phyloP scores from a whole-genome alignment of 2,329 filamentous ascomycete species.

The Aspergillus pseudoterreus region DNA sequence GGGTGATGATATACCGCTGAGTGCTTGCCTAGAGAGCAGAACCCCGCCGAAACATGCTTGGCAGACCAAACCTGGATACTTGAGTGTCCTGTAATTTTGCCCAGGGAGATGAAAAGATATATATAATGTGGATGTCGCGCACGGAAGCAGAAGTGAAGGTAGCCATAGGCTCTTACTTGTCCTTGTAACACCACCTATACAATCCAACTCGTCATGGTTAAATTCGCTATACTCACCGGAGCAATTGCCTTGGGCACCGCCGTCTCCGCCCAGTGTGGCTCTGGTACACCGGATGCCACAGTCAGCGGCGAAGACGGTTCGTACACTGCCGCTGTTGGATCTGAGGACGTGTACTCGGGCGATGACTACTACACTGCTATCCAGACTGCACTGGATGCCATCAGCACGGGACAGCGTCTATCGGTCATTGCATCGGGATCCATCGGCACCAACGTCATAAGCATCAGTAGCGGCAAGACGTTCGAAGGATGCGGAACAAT shows the following conservation, averaged over 20 bases:
- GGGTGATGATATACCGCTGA: too few relatives aligned
- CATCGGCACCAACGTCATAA: constrained; percentile 5
- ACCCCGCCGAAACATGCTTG: too few relatives aligned
- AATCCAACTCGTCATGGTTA: not conserved
- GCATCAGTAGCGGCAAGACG: constrained; percentile 7
- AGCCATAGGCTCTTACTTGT: too few relatives aligned
- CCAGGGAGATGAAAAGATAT: too few relatives aligned
- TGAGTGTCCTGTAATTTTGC: too few relatives aligned
- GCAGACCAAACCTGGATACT: too few relatives aligned
- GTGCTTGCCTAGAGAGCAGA: too few relatives aligned
- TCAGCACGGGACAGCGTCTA: constrained; percentile 7
- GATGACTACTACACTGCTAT: constrained; percentile 7
- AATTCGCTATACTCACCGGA: constrained; percentile 2
- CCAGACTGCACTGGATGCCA: constrained; percentile 2
- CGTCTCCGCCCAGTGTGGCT: constrained; percentile 8
- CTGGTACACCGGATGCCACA: constrained; percentile 10
- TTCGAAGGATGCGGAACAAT: constrained; percentile 12
- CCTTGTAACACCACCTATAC: too few relatives aligned
- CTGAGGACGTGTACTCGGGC: constrained; percentile 6
- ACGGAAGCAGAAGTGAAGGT: too few relatives aligned
- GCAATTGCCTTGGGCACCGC: constrained; percentile 5
- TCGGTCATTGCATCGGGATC: constrained; percentile 10
- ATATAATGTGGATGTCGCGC: too few relatives aligned
- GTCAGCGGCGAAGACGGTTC: constrained; percentile 4
- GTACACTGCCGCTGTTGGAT: constrained; percentile 7